Evolutionary conservation across 225 moss, liverwort and hornwort species (phyloP).

Genomic region (Ulota crispa): DNA sequence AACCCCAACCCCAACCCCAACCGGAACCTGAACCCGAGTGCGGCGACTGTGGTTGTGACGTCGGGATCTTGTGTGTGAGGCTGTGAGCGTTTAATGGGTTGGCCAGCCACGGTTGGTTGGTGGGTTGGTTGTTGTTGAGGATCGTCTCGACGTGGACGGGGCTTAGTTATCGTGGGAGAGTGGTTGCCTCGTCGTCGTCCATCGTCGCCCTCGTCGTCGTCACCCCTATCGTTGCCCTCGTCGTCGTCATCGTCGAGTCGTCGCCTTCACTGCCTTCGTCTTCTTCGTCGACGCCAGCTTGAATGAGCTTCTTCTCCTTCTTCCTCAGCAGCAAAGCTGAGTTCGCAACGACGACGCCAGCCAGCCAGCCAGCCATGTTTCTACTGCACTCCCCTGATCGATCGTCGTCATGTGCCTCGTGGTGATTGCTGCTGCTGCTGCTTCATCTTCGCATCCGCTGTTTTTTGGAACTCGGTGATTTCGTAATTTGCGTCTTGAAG

Average conservation of each 20-base stretch:
- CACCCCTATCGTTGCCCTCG: fast-evolving
- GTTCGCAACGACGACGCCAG: background rate
- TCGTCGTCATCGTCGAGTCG: background rate
- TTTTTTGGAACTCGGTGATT: background rate
- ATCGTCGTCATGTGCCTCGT: constrained; percentile 22
- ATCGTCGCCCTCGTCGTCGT: background rate
- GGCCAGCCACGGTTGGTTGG: constrained; percentile 2
- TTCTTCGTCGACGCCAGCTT: background rate
- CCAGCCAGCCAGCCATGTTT: constrained; percentile 20
- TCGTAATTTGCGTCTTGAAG: constrained; percentile 8
- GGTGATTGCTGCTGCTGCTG: no score
- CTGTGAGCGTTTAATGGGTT: constrained; percentile 24
- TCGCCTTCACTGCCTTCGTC: background rate
- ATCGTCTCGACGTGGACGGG: constrained; percentile 25
- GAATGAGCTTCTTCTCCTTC: background rate
- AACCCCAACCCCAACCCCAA: no score
- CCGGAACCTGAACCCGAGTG: no score
- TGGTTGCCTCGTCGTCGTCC: constrained; percentile 3
- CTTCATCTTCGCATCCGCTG: background rate
- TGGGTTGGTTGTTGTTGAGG: constrained; percentile 22
- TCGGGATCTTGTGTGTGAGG: constrained; percentile 17
- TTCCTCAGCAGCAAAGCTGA: background rate
- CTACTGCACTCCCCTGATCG: constrained; percentile 16
- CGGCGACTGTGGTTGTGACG: constrained; percentile 11
- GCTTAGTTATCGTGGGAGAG: background rate